Percentiles rank a stretch among this genome's conserved stretches.
Conservation (phyloP, 73 alveolate genomes). For the Paramecium caudatum region DNA sequence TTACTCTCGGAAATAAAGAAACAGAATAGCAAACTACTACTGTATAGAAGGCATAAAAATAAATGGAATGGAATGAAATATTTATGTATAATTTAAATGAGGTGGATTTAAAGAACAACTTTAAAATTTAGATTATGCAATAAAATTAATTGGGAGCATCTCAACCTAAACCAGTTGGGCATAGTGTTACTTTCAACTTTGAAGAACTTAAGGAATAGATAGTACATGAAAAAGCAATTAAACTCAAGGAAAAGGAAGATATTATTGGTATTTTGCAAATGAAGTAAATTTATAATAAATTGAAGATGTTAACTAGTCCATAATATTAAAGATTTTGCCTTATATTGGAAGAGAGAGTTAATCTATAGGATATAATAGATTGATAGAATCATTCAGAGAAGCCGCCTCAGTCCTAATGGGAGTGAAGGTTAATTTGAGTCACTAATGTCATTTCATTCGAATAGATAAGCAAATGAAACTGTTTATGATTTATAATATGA, state of each 20-base stretch:
- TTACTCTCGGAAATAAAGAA: neutral
- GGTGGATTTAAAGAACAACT: neutral
- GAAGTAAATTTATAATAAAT: neutral
- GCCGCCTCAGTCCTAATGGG: neutral
- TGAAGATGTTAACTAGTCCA: neutral
- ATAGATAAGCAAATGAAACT: slow-evolving; percentile 14
- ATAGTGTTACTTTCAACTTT: slow-evolving; percentile 15
- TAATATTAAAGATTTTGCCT: slow-evolving; percentile 3
- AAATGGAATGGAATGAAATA: slow-evolving; percentile 15
- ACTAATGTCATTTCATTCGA: slow-evolving; percentile 17
- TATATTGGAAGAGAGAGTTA: slow-evolving; percentile 6
- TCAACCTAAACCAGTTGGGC: slow-evolving; percentile 5
- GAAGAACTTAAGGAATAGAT: slow-evolving; percentile 22
- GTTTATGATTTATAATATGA: slow-evolving; percentile 46
- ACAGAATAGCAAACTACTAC: neutral
- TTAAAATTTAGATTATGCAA: neutral
- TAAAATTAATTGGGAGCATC: neutral
- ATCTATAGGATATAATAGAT: neutral
- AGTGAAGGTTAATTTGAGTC: slow-evolving; percentile 2
- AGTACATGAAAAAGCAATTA: neutral
- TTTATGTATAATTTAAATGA: slow-evolving; percentile 9
- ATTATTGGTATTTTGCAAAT: slow-evolving; percentile 16
- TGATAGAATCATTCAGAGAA: neutral
- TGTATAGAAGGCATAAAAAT: neutral
- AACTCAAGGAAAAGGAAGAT: slow-evolving; percentile 6